These are phyloP conservation scores for Volutella citrinella DNA, from an alignment of 2,329 filamentous ascomycete genomes.

Conservation along the genomic window DNA sequence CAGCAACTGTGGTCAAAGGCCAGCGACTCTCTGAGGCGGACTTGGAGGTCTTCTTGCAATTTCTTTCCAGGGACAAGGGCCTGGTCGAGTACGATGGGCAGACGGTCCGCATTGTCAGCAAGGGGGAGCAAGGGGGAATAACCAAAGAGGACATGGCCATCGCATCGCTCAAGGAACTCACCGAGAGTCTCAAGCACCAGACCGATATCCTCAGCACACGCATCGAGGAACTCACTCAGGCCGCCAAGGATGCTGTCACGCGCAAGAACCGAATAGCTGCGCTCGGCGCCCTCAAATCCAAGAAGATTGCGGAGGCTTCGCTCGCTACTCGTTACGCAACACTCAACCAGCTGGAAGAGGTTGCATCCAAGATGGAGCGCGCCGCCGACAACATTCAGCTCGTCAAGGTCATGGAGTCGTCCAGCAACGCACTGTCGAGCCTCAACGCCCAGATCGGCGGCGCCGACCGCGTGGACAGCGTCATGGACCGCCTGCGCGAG, in stretches of 20 bases:
- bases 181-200: conserved; percentile 70
- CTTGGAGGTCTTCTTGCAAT: conserved; percentile 66
- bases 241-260: conserved; percentile 67
- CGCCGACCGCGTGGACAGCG: conserved; percentile 68
- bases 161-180: conserved; percentile 77
- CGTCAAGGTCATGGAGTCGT: conserved; percentile 77
- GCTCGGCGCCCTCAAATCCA: conserved; percentile 74
- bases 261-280: conserved; percentile 74
- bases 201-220: conserved; percentile 65
- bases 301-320: conserved; percentile 75
- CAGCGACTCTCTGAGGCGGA: conserved; percentile 59
- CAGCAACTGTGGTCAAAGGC: conserved; percentile 46
- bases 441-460: conserved; percentile 79
- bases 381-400: conserved; percentile 82
- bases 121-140: conserved; percentile 51
- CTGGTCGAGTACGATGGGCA: conserved; percentile 58
- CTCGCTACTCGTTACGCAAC: conserved; percentile 70
- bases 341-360: conserved; percentile 77
- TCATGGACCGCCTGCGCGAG: conserved; percentile 72
- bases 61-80: conserved; percentile 65
- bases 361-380: conserved; percentile 79
- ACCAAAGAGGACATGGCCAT: conserved; percentile 78
- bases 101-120: conserved; percentile 70
- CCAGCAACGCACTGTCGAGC: conserved; percentile 66
- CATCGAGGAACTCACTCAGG: conserved; percentile 60